Evolutionary conservation across 306 rosid species (phyloP), one percentile per base, ranked within the genome.

Genomic region (Lathyrus sativus): DNA sequence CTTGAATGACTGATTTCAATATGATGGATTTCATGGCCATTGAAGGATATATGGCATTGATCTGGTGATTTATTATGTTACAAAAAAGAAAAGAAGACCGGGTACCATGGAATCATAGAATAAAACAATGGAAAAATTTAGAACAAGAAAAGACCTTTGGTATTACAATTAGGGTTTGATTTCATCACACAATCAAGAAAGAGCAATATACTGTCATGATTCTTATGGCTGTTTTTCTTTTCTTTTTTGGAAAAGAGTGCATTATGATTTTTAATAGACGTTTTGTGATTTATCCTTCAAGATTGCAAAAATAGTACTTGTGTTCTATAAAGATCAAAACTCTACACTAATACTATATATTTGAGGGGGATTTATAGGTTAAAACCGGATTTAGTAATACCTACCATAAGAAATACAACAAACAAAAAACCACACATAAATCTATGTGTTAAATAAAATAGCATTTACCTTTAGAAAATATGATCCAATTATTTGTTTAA

Each of bases 101-200:
- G 22, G 31, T 24, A 24, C 22, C 54, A 17, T 58, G 29, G 60
- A 46, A 59, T 15, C 57, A 50, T 19, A 19, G 22, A 19, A 19
- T 19, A 19, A 19, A 19, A 19, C 22, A 19, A 11, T 29, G 17
- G 60, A 35, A 18, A 19, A 46, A 33, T 59, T 43, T 41, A 19
- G 19, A 63, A 6, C 28, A 6, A 69, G 44, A 35, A 31, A 37
- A 7, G 29, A 69, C 15, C 29, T 24, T 13, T 22, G 55, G 48
- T 56, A 14, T 65, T 14, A 6, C 54, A 28, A 14, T 10, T 24
- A n/a, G n/a, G 42, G 29, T 39, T 68, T 55, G 26, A 39, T 67
- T 67, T 9, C 50, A 37, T 53, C 51, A 24, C 54, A 11, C 39
- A 56, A 51, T 38, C 46, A 44, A 31, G 62, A 9, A 71, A 44